Conservation (phyloP, 129 eudicot genomes). For the Kitagawia praeruptora region DNA sequence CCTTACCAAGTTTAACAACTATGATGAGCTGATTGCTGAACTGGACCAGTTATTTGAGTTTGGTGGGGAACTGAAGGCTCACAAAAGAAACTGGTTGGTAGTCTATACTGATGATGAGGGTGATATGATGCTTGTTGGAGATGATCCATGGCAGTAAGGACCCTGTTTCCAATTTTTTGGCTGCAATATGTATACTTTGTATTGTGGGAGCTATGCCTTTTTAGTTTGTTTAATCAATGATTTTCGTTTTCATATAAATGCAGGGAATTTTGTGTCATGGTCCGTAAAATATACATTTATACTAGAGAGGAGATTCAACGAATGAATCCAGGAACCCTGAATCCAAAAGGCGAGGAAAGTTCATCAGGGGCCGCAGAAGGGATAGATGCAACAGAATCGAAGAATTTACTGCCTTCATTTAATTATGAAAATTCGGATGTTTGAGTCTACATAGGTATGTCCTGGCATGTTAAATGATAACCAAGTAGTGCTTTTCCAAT, state of each 20-base stretch:
- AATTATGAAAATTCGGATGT: constrained; percentile 46
- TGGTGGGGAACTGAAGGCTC: constrained; percentile 57
- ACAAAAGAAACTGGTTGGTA: constrained; percentile 65
- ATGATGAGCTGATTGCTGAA: constrained; percentile 65
- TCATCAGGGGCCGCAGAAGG: constrained; percentile 61
- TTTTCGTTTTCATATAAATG: background rate
- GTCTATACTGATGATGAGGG: constrained; percentile 96
- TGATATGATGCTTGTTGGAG: constrained; percentile 99
- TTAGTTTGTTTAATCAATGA: background rate
- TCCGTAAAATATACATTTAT: constrained; percentile 74
- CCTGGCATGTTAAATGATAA: background rate
- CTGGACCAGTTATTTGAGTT: constrained; percentile 77
- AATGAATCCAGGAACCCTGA: constrained; percentile 68
- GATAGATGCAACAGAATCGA: constrained; percentile 47
- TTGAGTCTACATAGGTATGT: constrained; percentile 25
- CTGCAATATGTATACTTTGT: background rate
- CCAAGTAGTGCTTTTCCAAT: background rate
- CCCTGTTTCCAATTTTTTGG: background rate
- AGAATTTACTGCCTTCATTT: constrained; percentile 32
- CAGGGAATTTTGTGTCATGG: constrained; percentile 94
- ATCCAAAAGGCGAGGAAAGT: constrained; percentile 52
- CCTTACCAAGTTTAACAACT: constrained; percentile 72
- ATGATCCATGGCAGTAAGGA: constrained; percentile 98
- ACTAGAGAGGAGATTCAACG: constrained; percentile 84
- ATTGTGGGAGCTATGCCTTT: background rate